Percentiles rank a stretch among this genome's conserved stretches.
Conservation (phyloP, 2,329 filamentous ascomycete genomes). For the Cercospora brassicicola region DNA sequence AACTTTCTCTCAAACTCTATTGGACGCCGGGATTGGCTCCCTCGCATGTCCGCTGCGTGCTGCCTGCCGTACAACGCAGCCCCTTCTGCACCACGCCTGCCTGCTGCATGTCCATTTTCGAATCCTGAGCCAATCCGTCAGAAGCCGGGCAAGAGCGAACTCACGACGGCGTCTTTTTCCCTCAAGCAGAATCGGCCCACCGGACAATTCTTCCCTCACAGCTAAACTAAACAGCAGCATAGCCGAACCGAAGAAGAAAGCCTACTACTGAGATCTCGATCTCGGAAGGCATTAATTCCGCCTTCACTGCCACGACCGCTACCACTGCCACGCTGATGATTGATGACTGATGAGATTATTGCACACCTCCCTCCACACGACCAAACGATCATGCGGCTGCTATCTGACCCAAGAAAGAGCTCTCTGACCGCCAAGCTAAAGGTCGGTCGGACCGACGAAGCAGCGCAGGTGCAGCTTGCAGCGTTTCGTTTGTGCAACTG, state of each 20-base stretch:
- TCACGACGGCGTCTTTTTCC: not conserved
- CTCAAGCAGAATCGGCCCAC: not conserved
- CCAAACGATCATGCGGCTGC: constrained; percentile 14
- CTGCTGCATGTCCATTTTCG: not conserved
- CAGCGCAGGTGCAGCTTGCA: not conserved
- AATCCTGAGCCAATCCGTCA: not conserved
- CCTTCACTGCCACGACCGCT: not conserved
- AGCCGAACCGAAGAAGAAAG: not conserved
- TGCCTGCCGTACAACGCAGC: not conserved
- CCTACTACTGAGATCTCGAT: not conserved
- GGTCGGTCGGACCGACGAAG: not conserved
- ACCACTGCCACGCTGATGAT: no score
- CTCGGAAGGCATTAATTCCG: not conserved
- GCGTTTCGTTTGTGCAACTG: not conserved
- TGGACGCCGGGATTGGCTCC: constrained; percentile 5
- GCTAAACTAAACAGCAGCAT: not conserved
- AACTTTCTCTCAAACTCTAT: not conserved
- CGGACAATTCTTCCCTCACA: not conserved
- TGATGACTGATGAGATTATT: no score
- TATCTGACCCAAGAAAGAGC: constrained; percentile 14
- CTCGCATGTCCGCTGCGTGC: constrained; percentile 6
- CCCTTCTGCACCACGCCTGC: not conserved
- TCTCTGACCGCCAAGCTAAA: constrained; percentile 10
- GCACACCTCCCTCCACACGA: not conserved
- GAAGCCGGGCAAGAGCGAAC: not conserved